These are phyloP conservation scores for Ceriops zippeliana DNA, from an alignment of 345 rosid genomes.

Conservation along the genomic window DNA sequence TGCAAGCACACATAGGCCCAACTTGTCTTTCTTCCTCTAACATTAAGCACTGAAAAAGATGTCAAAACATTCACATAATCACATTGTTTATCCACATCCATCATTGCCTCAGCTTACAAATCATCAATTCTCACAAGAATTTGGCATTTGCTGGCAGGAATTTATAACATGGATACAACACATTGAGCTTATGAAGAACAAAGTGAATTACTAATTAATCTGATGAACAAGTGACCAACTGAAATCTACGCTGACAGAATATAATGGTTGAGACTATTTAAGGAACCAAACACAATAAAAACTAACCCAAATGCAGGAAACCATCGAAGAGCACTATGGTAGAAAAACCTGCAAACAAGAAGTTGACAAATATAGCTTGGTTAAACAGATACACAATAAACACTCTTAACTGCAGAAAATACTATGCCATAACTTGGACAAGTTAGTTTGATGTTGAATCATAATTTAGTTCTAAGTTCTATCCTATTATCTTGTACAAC, in stretches of 20 bases:
- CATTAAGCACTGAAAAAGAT: too few relatives aligned
- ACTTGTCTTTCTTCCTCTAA: too few relatives aligned
- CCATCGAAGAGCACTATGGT: conserved; percentile 87
- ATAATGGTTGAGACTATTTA: not conserved
- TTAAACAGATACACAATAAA: not conserved
- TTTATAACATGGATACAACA: not conserved
- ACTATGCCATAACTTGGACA: not conserved
- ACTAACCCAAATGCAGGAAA: conserved; percentile 82
- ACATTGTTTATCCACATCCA: not conserved
- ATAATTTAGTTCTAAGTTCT: too few relatives aligned
- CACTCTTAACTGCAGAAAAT: not conserved
- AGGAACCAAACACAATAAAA: conserved; percentile 9
- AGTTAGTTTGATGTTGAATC: too few relatives aligned
- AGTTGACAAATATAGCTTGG: not conserved
- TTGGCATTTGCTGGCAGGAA: not conserved
- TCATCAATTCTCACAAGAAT: not conserved
- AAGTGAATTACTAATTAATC: not conserved
- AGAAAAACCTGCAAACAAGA: conserved; percentile 68
- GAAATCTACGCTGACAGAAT: not conserved
- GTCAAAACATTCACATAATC: too few relatives aligned
- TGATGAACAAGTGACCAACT: not conserved
- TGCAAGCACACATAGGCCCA: not conserved
- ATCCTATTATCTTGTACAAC: too few relatives aligned
- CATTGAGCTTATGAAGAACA: not conserved
- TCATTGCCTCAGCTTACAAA: not conserved